A percentile compares a stretch with the other conserved stretches of the same genome.
Conservation (phyloP, 768 basidiomycete species). For the Chlorophyllum brunneum region DNA sequence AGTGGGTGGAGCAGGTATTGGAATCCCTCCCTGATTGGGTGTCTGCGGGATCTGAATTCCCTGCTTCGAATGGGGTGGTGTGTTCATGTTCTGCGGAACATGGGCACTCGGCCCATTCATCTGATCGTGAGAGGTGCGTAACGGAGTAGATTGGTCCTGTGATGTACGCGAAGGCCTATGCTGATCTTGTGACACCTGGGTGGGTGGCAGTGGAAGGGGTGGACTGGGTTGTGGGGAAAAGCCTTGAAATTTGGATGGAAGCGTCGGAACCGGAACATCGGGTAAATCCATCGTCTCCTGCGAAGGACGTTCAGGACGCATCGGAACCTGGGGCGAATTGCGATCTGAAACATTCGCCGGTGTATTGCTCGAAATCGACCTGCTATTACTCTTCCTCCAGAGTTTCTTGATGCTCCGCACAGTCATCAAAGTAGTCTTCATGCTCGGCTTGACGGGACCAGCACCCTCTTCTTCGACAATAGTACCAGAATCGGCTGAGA, state of each 20-base stretch:
- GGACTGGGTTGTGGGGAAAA: conserved; percentile 22
- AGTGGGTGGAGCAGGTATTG: neutral
- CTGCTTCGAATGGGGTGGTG: conserved; percentile 13
- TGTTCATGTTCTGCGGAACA: neutral
- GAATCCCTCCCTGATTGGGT: neutral
- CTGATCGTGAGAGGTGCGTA: conserved; percentile 2
- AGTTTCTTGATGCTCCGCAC: conserved; percentile 72
- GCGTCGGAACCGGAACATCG: conserved; percentile 26
- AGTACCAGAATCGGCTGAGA: conserved; percentile 67
- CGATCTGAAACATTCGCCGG: conserved; percentile 23
- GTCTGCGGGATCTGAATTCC: conserved; percentile 2
- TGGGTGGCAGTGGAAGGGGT: neutral
- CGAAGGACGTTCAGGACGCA: conserved; percentile 34
- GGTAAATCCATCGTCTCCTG: conserved; percentile 34
- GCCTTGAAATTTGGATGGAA: conserved; percentile 21
- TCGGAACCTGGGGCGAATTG: conserved; percentile 30
- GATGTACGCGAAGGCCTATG: conserved; percentile 17
- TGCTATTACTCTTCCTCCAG: conserved; percentile 73
- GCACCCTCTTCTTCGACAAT: conserved; percentile 30
- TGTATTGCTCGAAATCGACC: conserved; percentile 27
- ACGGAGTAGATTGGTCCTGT: conserved; percentile 18
- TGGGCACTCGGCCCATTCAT: neutral
- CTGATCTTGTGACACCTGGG: conserved; percentile 10
- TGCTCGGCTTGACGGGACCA: conserved; percentile 31
- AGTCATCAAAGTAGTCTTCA: conserved; percentile 58